These are phyloP conservation scores for Polymyxa betae DNA, from an alignment of 208 protist species.

Conservation along the genomic window DNA sequence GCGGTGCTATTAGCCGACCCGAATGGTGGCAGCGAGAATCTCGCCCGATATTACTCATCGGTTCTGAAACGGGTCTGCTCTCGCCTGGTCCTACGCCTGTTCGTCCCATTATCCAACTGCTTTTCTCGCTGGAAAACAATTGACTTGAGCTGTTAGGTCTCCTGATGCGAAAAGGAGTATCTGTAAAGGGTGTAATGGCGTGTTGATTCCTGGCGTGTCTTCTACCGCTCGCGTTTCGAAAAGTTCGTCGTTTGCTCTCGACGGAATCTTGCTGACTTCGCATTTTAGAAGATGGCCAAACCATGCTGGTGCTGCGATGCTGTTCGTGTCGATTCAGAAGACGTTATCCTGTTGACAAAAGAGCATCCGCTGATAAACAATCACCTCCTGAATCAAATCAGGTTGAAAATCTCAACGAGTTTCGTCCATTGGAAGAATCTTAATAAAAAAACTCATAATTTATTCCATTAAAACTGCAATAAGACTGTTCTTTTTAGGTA, in stretches of 20 bases:
- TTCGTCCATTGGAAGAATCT: too few species aligned
- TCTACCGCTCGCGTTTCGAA: not conserved
- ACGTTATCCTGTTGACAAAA: not conserved
- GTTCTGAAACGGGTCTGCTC: not conserved
- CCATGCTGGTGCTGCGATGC: not conserved
- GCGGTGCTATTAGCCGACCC: not conserved
- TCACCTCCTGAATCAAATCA: too few species aligned
- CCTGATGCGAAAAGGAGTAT: not conserved
- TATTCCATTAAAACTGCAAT: too few species aligned
- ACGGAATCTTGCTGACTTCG: not conserved
- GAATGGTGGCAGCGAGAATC: not conserved
- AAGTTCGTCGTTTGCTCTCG: not conserved
- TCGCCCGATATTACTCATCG: not conserved
- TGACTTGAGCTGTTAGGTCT: not conserved
- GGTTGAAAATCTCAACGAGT: too few species aligned
- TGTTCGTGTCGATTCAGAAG: not conserved
- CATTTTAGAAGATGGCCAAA: not conserved
- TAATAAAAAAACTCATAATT: too few species aligned
- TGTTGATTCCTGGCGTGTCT: not conserved
- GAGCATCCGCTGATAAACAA: too few species aligned
- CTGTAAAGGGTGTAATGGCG: slow-evolving; percentile 25
- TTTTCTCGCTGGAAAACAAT: not conserved
- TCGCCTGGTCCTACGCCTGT: not conserved
- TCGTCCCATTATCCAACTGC: not conserved
- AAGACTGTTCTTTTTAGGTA: too few species aligned